These are phyloP conservation scores for Epichloe festucae DNA, from an alignment of 2,329 filamentous ascomycete species.

Conservation along the genomic window DNA sequence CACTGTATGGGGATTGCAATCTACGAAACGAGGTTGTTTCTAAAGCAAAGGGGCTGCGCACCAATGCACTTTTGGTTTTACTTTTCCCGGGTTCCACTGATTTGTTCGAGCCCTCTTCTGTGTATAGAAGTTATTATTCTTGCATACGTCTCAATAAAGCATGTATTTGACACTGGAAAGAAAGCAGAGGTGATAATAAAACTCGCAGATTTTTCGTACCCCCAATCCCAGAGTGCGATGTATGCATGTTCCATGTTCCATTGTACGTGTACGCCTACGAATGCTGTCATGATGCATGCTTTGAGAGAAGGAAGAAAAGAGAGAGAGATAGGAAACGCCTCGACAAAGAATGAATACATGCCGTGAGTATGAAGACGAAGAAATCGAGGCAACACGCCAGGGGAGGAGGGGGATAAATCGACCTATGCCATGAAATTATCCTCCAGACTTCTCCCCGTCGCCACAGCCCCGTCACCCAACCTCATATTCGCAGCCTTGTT, in stretches of 20 bases:
- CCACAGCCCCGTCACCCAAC: conserved; percentile 14
- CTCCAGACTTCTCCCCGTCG: conserved; percentile 20
- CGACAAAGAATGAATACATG: not conserved
- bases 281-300: not conserved
- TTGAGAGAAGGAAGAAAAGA: too few species aligned
- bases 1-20: not conserved
- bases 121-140: too few species aligned
- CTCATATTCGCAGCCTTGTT: conserved; percentile 30
- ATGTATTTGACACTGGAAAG: too few species aligned
- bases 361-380: not conserved
- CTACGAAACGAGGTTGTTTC: not conserved
- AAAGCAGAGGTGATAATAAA: too few species aligned
- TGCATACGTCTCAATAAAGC: too few species aligned
- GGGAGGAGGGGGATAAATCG: not conserved
- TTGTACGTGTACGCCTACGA: too few species aligned
- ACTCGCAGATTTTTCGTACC: too few species aligned
- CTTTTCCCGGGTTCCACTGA: not conserved
- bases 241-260: too few species aligned
- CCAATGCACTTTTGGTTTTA: not conserved
- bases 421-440: conserved; percentile 32
- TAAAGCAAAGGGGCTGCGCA: not conserved
- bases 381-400: not conserved
- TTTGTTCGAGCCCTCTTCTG: too few species aligned
- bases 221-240: too few species aligned
- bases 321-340: not conserved